phyloP scores from a whole-genome alignment of 2,329 filamentous ascomycete species.

The Aspergillus texensis region DNA sequence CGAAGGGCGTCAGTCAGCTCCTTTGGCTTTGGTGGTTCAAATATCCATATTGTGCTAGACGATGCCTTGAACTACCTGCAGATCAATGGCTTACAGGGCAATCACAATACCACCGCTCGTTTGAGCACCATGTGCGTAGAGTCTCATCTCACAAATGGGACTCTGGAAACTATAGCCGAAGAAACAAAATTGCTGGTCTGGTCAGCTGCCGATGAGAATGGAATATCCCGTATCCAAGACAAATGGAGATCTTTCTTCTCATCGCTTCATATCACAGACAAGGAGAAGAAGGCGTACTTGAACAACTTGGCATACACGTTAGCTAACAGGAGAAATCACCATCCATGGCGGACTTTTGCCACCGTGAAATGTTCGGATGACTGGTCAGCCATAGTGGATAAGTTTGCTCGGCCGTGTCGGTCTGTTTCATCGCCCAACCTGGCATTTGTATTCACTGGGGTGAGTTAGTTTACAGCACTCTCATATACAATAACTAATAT shows the following conservation, averaged over 20 bases:
- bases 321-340: neutral
- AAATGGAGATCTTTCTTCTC: constrained; percentile 3
- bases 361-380: neutral
- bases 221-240: constrained; percentile 1
- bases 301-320: constrained; percentile 1
- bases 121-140: neutral
- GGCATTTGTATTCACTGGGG: constrained; percentile 25
- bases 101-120: neutral
- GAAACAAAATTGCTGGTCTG: neutral
- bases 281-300: neutral
- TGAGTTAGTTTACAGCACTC: neutral
- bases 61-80: neutral
- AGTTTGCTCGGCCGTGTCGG: neutral
- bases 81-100: neutral
- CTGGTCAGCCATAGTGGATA: neutral
- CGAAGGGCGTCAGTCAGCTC: constrained; percentile 7
- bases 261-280: neutral
- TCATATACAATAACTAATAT: neutral
- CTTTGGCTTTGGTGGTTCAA: constrained; percentile 10
- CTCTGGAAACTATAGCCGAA: neutral
- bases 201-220: constrained; percentile 6
- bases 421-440: neutral
- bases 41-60: constrained; percentile 7
- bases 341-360: neutral
- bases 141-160: neutral